Evolutionary conservation across 306 rosid species (phyloP).

Genomic region (Trifolium repens): DNA sequence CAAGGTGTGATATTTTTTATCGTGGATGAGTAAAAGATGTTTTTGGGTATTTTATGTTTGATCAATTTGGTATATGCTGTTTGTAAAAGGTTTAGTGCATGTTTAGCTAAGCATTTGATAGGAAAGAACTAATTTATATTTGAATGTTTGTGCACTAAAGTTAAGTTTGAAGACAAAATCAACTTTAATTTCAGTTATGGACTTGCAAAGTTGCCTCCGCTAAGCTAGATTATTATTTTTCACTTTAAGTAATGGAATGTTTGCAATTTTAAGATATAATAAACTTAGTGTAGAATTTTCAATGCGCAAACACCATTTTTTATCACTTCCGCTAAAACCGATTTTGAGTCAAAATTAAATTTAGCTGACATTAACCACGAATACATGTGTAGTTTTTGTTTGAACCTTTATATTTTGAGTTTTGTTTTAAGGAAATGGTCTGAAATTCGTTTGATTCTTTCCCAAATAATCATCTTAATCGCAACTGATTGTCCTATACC

Average conservation of each 20-base stretch:
- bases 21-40: background rate
- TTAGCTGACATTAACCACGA: background rate
- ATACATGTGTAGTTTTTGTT: background rate
- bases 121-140: background rate
- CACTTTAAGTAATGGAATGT: background rate
- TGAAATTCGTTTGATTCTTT: conserved; percentile 3
- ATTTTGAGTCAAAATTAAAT: background rate
- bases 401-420: background rate
- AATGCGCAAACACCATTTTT: background rate
- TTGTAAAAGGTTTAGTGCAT: conserved; percentile 12
- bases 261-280: background rate
- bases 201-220: background rate
- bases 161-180: too few species aligned
- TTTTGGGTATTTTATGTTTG: background rate
- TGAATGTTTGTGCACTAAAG: too few species aligned
- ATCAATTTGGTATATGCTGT: background rate
- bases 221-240: background rate
- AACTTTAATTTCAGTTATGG: too few species aligned
- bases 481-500: background rate
- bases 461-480: background rate
- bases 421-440: background rate
- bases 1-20: background rate
- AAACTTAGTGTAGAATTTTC: background rate
- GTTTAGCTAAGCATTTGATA: background rate
- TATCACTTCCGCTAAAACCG: background rate